phyloP scores from a whole-genome alignment of 805 yeast genomes.

The Yarrowia divulgata region DNA sequence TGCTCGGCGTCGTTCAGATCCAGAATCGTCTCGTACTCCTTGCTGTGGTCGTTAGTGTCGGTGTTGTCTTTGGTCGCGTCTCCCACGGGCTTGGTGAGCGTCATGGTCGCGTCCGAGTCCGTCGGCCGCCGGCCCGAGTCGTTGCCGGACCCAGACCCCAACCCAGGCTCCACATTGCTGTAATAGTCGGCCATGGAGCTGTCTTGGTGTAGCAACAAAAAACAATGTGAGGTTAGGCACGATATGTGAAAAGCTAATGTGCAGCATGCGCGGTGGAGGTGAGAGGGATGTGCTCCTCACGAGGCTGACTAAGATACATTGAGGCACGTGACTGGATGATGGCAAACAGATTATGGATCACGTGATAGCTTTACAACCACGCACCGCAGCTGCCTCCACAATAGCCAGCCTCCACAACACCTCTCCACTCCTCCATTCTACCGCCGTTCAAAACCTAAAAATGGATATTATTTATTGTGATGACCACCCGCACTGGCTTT shows the following conservation, averaged over 20 bases:
- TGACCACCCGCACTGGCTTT: no score
- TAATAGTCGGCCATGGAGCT: constrained; percentile 32
- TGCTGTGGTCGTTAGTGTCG: constrained; percentile 3
- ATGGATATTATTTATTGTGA: no score
- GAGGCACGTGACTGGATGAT: no score
- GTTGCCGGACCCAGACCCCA: constrained; percentile 5
- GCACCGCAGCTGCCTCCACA: no score
- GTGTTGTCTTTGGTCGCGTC: neutral
- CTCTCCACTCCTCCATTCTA: no score
- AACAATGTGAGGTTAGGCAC: constrained; percentile 16
- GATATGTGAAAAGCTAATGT: constrained; percentile 9
- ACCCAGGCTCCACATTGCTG: constrained; percentile 27
- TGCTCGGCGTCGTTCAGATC: constrained; percentile 47
- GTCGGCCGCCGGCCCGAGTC: constrained; percentile 1
- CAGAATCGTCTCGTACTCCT: constrained; percentile 40
- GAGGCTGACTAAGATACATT: neutral
- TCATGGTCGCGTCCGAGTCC: constrained; percentile 2
- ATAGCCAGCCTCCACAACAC: no score
- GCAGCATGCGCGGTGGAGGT: neutral
- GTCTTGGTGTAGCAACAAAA: constrained; percentile 4
- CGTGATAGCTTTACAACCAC: no score
- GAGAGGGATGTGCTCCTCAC: neutral
- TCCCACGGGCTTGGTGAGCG: constrained; percentile 15
- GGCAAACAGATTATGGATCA: no score
- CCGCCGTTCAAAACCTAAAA: no score